phyloP scores from a whole-genome alignment of 176 grass and related monocot genomes.

The Raddia distichophylla region DNA sequence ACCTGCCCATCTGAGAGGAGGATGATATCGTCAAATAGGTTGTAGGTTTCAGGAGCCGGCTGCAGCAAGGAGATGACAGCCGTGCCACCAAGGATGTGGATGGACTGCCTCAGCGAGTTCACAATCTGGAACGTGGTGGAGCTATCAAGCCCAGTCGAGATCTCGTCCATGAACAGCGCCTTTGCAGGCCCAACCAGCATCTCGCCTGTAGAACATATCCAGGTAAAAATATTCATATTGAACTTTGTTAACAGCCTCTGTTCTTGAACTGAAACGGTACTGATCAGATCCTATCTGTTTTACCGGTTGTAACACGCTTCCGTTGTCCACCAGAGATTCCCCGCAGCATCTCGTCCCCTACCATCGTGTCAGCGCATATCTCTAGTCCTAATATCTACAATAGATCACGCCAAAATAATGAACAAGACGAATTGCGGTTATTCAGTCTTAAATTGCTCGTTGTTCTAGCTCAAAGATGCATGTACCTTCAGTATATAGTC shows the following conservation, averaged over 20 bases:
- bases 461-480: slow-evolving; percentile 18
- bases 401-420: slow-evolving; percentile 15
- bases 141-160: slow-evolving; percentile 96
- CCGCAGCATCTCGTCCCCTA: slow-evolving; percentile 86
- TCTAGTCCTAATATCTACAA: slow-evolving; percentile 85
- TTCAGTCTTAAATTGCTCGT: neutral
- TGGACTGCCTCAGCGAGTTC: slow-evolving; percentile 79
- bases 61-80: slow-evolving; percentile 86
- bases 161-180: slow-evolving; percentile 98
- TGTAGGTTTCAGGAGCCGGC: slow-evolving; percentile 86
- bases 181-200: slow-evolving; percentile 88
- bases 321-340: slow-evolving; percentile 89
- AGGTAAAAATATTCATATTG: neutral
- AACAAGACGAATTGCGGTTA: neutral
- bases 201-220: slow-evolving; percentile 60
- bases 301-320: slow-evolving; percentile 96
- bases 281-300: neutral
- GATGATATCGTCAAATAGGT: slow-evolving; percentile 87
- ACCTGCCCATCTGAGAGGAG: slow-evolving; percentile 86
- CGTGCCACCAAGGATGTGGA: slow-evolving; percentile 85
- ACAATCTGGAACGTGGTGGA: slow-evolving; percentile 97
- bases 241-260: neutral
- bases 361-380: slow-evolving; percentile 86
- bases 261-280: neutral
- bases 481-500: slow-evolving; percentile 91